These are phyloP conservation scores for Plantago lanceolata DNA, from an alignment of 305 asterid species.

Conservation along the genomic window DNA sequence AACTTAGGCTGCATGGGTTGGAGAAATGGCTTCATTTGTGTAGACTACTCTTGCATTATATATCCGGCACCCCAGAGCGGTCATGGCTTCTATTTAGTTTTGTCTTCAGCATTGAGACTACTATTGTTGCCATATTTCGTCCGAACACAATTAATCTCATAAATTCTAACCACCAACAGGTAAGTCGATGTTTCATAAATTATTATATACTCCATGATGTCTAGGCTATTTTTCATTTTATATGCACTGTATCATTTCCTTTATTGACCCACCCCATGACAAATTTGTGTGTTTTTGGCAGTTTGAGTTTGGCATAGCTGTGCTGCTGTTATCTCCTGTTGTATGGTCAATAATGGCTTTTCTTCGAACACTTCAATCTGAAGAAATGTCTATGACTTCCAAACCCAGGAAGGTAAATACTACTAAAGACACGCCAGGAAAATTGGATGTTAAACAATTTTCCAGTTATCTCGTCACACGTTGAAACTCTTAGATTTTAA, in stretches of 20 bases:
- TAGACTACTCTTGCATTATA: constrained; percentile 71
- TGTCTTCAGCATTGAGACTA: constrained; percentile 81
- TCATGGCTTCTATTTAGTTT: constrained; percentile 97
- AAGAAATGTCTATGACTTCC: constrained; percentile 90
- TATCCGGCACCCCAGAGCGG: constrained; percentile 92
- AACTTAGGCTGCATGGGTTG: constrained; percentile 78
- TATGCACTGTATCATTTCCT: constrained; percentile 11
- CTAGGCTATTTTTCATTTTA: constrained; percentile 16
- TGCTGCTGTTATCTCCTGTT: constrained; percentile 90
- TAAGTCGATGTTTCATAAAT: constrained; percentile 25
- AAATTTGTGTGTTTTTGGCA: constrained; percentile 37
- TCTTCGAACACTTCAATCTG: constrained; percentile 93
- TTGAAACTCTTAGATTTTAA: not conserved
- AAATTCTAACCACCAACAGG: constrained; percentile 88
- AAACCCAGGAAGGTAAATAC: constrained; percentile 83
- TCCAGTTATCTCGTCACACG: constrained; percentile 3
- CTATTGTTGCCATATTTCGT: constrained; percentile 74
- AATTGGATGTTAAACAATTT: constrained; percentile 3
- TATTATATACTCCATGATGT: constrained; percentile 18
- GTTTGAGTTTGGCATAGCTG: constrained; percentile 96
- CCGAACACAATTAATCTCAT: constrained; percentile 68
- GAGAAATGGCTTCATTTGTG: constrained; percentile 90
- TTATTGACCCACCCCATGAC: constrained; percentile 19
- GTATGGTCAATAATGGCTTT: constrained; percentile 98
- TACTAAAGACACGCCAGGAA: constrained; percentile 4